Evolutionary conservation across 495 filamentous ascomycete species (phyloP), one percentile per base, ranked within the genome.

Genomic region (Antarctomyces pellizariae): DNA sequence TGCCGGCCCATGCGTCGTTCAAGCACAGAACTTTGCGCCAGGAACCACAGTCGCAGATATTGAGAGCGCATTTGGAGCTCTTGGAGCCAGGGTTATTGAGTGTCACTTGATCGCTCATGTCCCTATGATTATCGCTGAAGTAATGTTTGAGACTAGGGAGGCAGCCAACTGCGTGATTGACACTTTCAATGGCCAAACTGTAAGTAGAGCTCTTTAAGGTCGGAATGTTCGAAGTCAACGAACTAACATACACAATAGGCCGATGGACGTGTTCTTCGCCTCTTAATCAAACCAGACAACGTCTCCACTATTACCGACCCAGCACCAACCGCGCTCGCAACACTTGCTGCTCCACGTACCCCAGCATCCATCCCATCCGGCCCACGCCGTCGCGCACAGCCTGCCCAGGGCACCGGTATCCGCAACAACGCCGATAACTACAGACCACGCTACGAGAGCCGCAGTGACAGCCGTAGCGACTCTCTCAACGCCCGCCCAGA

Each of bases 31-130:
- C 50, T 84, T 97, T 37, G 82, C 80, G 2, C 70, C 70, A 2
- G 86, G 86, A 19, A 97, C 86, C 2, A 92, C 86, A 3, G 79
- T 78, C 1, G 83, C 77, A 19, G 86, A 97, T 45, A 90, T 95
- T 25, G 77, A 91, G 49, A 69, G 73, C 31, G 80, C 79, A 22
- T 62, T 93, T 53, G 63, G 64, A 21, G 68, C 72, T 2, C 47
- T 74, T 2, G 71, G 69, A 1, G 76, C 78, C 16, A 52, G 69
- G 28, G 65, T 89, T 31, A 42, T 62, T 16, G 67, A 61, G 34
- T 91, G 83, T 47, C 63, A 59, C 20, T 52, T 97, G 10, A 54
- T 75, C 9, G 67, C 66, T 24, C 56, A 66, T 5, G 46, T 54
- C 9, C 84, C 86, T 0, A 70, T 68, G 3, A 78, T 95, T 16